These are phyloP conservation scores for Chrysanthemum lavandulifolium DNA, from an alignment of 129 eudicot genomes.

Conservation along the genomic window DNA sequence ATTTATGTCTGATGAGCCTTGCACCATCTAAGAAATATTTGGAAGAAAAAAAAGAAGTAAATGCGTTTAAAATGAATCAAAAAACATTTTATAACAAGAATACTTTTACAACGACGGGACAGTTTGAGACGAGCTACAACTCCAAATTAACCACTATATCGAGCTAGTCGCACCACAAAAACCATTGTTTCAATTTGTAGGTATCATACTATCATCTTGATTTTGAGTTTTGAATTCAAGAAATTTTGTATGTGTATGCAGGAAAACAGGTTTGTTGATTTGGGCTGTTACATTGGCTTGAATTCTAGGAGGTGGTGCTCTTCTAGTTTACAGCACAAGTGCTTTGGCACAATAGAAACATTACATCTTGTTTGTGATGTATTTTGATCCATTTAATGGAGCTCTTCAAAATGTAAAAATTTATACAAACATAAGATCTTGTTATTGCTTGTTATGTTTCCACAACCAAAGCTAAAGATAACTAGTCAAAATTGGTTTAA, in stretches of 20 bases:
- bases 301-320: conserved; percentile 94
- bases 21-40: too few relatives aligned
- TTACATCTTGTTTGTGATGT: background rate
- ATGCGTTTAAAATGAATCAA: too few relatives aligned
- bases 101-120: too few relatives aligned
- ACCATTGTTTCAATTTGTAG: too few relatives aligned
- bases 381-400: background rate
- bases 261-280: conserved; percentile 80
- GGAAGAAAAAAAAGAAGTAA: too few relatives aligned
- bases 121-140: too few relatives aligned
- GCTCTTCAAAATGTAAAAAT: background rate
- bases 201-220: background rate
- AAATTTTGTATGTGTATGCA: conserved; percentile 26
- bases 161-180: too few relatives aligned
- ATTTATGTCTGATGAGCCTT: too few relatives aligned
- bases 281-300: conserved; percentile 91
- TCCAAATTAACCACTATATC: too few relatives aligned
- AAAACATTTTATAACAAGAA: too few relatives aligned
- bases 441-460: conserved; percentile 2
- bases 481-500: too few relatives aligned
- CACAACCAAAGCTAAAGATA: background rate
- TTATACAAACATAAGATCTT: background rate
- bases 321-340: conserved; percentile 97
- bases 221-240: background rate
- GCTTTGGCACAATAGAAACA: conserved; percentile 69